These are phyloP conservation scores for Fusarium pseudoanthophilum DNA, from an alignment of 2,329 filamentous ascomycete species.

Conservation along the genomic window DNA sequence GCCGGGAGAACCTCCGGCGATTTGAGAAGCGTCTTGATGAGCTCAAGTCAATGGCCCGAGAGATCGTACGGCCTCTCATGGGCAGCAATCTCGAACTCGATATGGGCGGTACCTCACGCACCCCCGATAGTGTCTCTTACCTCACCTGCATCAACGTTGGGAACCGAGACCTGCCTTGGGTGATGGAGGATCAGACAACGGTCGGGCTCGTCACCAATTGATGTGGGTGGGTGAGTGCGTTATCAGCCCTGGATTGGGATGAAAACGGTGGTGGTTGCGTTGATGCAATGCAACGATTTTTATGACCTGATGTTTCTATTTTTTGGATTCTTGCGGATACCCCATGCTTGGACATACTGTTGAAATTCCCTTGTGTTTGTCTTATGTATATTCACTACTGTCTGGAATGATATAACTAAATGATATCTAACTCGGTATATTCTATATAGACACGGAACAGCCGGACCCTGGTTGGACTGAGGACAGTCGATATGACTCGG, in stretches of 20 bases:
- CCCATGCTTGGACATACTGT: slow-evolving; percentile 37
- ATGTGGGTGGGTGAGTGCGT: slow-evolving; percentile 6
- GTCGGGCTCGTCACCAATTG: slow-evolving; percentile 24
- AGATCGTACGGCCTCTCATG: slow-evolving; percentile 87
- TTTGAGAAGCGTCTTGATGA: slow-evolving; percentile 92
- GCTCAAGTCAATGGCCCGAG: slow-evolving; percentile 83
- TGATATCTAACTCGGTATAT: slow-evolving; percentile 8
- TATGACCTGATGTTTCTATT: slow-evolving; percentile 37
- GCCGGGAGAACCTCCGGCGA: slow-evolving; percentile 82
- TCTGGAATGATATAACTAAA: slow-evolving; percentile 15
- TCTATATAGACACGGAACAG: slow-evolving; percentile 26
- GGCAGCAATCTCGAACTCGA: slow-evolving; percentile 86
- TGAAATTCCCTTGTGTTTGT: slow-evolving; percentile 30
- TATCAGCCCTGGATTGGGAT: slow-evolving; percentile 1
- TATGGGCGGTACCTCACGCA: slow-evolving; percentile 57
- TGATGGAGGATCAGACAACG: slow-evolving; percentile 49
- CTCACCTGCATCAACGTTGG: slow-evolving; percentile 62
- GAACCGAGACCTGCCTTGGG: slow-evolving; percentile 64
- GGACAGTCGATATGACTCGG: slow-evolving; percentile 4
- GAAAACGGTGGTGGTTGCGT: slow-evolving; percentile 19
- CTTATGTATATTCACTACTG: slow-evolving; percentile 24
- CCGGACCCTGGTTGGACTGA: slow-evolving; percentile 9
- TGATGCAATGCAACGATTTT: slow-evolving; percentile 39
- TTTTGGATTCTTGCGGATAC: slow-evolving; percentile 40
- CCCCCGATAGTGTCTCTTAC: slow-evolving; percentile 58